Base-by-base conservation (phyloP, 345 rosid species). In the Eucalyptus marginata region DNA sequence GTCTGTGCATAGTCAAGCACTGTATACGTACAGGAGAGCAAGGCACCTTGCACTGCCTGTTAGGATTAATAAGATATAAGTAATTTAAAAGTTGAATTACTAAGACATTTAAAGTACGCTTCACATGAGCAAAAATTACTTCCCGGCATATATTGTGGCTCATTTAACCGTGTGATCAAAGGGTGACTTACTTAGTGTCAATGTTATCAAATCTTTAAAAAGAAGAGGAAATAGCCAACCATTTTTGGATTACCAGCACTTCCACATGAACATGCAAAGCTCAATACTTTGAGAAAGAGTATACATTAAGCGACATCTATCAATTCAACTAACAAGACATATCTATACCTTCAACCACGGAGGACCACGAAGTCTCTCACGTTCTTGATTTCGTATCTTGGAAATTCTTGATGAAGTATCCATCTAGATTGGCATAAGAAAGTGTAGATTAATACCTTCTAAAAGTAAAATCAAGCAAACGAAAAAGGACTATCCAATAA, bases 1-100 rank as follows among this genome's bases (percentile, higher is more conserved):
- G 97, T 98, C 91, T 98, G 99, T 83, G 99, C 98, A 87, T 98
- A 98, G 93, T 98, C 99, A 71, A 98, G 99, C 91, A 95, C 91
- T 4, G 95, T 90, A 93, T 98, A 98, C 5, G 96, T 85, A 90
- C 99, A 96, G 89, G 94, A 93, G 87, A 98, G 96, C 86, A 98
- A 90, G 89, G 97, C 95, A 91, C 99, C 95, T 96, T 98, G 98
- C 87, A 98, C 59, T 87, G 94, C 89, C 99, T 98, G 94, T 43
- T 59, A 54, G 22, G 68, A 50, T 44, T 40, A 76, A 76, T 43
- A 76, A 76, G 47, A 43, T 36, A 40, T 76, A 76, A 76, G 84
- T 40, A 29, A 40, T 11, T 40, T 76, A 20, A 44, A 76, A 40
- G 15, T 76, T 8, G 1, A 76, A 76, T 10, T 76, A 76, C 14